These are phyloP conservation scores for Trichoderma orchidacearum DNA, from an alignment of 495 filamentous ascomycete species.

Conservation along the genomic window DNA sequence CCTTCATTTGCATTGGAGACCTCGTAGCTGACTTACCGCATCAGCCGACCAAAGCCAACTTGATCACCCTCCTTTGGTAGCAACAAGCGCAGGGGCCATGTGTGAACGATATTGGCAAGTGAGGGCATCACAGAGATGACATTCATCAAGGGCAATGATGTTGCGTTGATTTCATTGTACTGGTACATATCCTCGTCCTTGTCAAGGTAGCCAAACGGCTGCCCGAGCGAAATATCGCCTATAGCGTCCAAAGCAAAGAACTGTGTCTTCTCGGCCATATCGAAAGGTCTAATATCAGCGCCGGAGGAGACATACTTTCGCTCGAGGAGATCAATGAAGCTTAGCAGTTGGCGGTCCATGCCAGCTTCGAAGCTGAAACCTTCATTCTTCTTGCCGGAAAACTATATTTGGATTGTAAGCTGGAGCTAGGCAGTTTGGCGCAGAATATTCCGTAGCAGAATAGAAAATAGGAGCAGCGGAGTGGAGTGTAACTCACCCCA, in stretches of 20 bases:
- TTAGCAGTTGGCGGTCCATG: conserved; percentile 24
- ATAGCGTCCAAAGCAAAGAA: conserved; percentile 32
- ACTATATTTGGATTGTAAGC: too few relatives aligned
- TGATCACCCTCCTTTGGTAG: conserved; percentile 11
- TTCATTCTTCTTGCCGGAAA: conserved; percentile 27
- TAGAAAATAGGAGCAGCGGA: not conserved
- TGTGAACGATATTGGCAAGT: conserved; percentile 8
- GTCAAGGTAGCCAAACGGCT: conserved; percentile 20
- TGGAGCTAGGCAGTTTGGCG: too few relatives aligned
- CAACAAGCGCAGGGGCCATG: conserved; percentile 5
- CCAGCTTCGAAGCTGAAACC: conserved; percentile 20
- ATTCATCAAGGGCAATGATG: conserved; percentile 6
- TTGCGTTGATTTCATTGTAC: conserved; percentile 13
- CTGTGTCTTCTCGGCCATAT: conserved; percentile 25
- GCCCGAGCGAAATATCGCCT: conserved; percentile 19
- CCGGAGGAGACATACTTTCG: conserved; percentile 28
- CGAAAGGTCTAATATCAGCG: conserved; percentile 18
- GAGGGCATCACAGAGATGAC: conserved; percentile 4
- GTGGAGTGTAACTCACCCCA: conserved; percentile 16
- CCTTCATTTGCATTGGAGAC: too few relatives aligned
- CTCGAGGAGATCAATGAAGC: conserved; percentile 26
- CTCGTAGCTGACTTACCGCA: conserved; percentile 9
- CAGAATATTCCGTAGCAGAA: too few relatives aligned
- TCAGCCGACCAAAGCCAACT: conserved; percentile 14
- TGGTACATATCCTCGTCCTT: conserved; percentile 16